Evolutionary conservation across 257 asterid species (phyloP).

Genomic region (Ilex asprella): DNA sequence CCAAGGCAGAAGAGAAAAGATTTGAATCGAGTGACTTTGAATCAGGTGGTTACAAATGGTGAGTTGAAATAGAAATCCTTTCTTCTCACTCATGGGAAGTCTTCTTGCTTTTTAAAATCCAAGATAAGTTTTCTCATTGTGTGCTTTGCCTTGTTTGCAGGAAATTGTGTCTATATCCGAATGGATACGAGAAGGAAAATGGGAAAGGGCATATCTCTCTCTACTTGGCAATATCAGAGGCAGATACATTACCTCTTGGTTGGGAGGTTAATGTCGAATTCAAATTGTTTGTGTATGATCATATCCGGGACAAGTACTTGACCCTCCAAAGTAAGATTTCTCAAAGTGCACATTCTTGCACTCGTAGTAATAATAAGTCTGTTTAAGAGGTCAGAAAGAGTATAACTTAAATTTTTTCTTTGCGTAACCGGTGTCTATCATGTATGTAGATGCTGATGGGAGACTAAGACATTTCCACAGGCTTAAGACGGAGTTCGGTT

Average conservation of each 20-base stretch:
- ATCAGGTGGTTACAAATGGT: no score
- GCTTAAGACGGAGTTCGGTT: constrained; percentile 5
- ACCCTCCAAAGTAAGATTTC: constrained; percentile 1
- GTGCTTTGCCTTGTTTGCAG: not conserved
- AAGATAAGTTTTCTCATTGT: no score
- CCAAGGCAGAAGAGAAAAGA: no score
- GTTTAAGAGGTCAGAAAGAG: not conserved
- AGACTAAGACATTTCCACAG: not conserved
- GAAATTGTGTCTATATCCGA: constrained; percentile 11
- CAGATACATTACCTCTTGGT: constrained; percentile 2
- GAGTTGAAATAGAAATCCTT: no score
- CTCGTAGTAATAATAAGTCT: no score
- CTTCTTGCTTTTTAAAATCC: no score
- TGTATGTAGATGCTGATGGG: not conserved
- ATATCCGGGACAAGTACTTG: constrained; percentile 8
- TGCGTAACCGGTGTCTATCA: not conserved
- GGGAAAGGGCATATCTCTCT: constrained; percentile 8
- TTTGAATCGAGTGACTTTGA: no score
- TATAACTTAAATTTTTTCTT: not conserved
- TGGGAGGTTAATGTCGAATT: constrained; percentile 9
- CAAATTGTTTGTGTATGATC: constrained; percentile 6
- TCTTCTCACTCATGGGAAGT: no score
- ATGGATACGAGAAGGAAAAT: constrained; percentile 3
- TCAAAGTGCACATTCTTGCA: not conserved
- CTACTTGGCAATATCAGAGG: constrained; percentile 7